Evolutionary conservation across 768 basidiomycete genomes (phyloP).

Genomic region (Kwoniella dendrophila): DNA sequence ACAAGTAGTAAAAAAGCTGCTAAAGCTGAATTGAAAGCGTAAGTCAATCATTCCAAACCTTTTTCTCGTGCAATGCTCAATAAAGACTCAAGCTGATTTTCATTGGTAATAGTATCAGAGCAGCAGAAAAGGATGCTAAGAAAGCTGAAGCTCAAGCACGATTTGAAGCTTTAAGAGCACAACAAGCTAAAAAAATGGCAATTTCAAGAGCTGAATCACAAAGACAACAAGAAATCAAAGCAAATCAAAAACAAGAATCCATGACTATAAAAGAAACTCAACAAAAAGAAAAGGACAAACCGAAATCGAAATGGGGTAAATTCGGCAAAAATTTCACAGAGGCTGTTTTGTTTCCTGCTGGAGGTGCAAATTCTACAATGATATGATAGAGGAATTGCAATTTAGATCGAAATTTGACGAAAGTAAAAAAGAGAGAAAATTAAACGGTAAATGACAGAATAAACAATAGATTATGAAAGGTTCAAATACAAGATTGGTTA

Average conservation of each 20-base stretch:
- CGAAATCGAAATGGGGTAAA: conserved; percentile 38
- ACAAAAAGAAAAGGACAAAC: conserved; percentile 10
- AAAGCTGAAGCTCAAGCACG: conserved; percentile 36
- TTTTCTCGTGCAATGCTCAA: not conserved
- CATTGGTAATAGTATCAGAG: conserved; percentile 28
- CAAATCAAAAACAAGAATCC: conserved; percentile 5
- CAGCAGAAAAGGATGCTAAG: conserved; percentile 37
- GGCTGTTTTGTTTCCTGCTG: conserved; percentile 36
- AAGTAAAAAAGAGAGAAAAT: not conserved
- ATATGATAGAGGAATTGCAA: not conserved
- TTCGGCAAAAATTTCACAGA: conserved; percentile 40
- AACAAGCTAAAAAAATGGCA: conserved; percentile 35
- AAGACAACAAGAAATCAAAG: conserved; percentile 8
- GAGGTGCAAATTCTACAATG: conserved; percentile 9
- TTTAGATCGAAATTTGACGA: not conserved
- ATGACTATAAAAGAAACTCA: conserved; percentile 3
- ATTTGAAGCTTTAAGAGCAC: conserved; percentile 37
- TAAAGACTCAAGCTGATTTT: not conserved
- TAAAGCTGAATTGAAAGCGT: conserved; percentile 34
- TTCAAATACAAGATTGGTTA: not conserved
- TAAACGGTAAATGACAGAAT: not conserved
- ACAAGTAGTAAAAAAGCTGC: conserved; percentile 28
- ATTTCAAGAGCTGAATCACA: conserved; percentile 33
- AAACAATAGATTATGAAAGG: too few relatives aligned
- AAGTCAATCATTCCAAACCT: conserved; percentile 15